Evolutionary conservation across 331 rosid genomes (phyloP), one percentile per base, ranked within the genome.

Genomic region (Ulmus americana): DNA sequence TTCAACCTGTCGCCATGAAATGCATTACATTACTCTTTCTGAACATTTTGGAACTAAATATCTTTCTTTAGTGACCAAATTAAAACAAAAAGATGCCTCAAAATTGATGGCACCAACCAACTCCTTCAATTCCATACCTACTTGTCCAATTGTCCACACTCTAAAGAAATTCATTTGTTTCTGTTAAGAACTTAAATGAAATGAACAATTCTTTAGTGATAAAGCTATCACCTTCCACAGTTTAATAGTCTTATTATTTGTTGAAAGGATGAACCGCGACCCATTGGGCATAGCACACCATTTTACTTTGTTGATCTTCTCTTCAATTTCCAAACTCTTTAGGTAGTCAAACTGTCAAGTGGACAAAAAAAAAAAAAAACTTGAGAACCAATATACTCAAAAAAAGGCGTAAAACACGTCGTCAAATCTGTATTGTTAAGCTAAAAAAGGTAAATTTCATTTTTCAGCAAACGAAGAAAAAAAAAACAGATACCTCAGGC

Each of bases 191-290:
- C 16, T 3, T 20, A 10, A 38, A 1, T 5, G 45, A 2, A 56
- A 8, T 20, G 12, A 20, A 7, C 3, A 43, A 61, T 15, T 9
- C 39, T 18, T 43, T 45, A 43, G 7, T 38, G 41, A 18, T 13
- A 64, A 42, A 47, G 13, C 18, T 51, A 55, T 10, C 57, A 80
- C 85, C 82, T 76, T 78, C 88, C 90, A 87, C 43, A 82, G 67
- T 67, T 84, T 87, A 76, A 87, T 87, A 0, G 86, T 84, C 77
- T 84, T 80, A 69, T 82, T 85, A 65, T 87, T 84, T 45, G 91
- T 65, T 40, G 88, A 82, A 62, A 87, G 86, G 76, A 84, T 72
- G 47, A 78, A 80, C 4, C 46, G 81, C 10, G 84, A 70, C 10
- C 85, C 81, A 14, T 79, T 76, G 44, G 86, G 80, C n/a, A 84